Evolutionary conservation across 192 early-diverging fungal genomes (phyloP), one percentile per base, ranked within the genome.

Genomic region (Coemansia interrupta): DNA sequence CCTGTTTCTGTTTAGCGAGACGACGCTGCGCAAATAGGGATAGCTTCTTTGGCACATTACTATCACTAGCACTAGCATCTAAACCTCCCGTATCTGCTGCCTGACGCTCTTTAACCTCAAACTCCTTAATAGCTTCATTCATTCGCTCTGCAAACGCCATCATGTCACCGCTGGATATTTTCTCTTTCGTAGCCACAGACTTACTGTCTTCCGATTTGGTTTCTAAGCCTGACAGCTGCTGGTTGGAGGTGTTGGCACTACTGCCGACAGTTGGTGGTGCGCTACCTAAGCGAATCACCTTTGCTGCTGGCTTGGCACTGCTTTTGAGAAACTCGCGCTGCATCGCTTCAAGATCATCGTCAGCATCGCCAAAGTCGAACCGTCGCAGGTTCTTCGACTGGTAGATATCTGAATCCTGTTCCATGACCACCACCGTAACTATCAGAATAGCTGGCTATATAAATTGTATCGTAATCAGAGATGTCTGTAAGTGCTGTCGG

Each of bases 11-110:
- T 40, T 66, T 63, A 15, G 66, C 70, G 41, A 78, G 66, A 14
- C 73, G 64, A 24, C 79, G 58, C 61, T 81, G 79, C 12, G 79
- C 79, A 66, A 81, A 81, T 11, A 81, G 56, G 0, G 79, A 75
- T 19, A 58, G 55, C 29, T 66, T 75, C 29, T 69, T 75, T n/a
- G 22, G 49, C 9, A 20, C 3, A 17, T 14, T n/a, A 6, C 18
- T 11, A 18, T 5, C 10, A 11, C 45, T 22, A 47, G 20, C 17
- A 23, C 20, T 20, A 4, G 19, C 9, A 12, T 12, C 12, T n/a
- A n/a, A 47, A 13, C 11, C 45, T 5, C 17, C 13, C 45, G 59
- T 48, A 18, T 14, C 52, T 3, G 45, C 20, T 17, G 12, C 10
- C 19, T 9, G 5, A 8, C 55, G 53, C 32, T 64, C 58, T 6